Evolutionary conservation across 202 grass and related monocot genomes (phyloP).

Genomic region (Setaria viridis): DNA sequence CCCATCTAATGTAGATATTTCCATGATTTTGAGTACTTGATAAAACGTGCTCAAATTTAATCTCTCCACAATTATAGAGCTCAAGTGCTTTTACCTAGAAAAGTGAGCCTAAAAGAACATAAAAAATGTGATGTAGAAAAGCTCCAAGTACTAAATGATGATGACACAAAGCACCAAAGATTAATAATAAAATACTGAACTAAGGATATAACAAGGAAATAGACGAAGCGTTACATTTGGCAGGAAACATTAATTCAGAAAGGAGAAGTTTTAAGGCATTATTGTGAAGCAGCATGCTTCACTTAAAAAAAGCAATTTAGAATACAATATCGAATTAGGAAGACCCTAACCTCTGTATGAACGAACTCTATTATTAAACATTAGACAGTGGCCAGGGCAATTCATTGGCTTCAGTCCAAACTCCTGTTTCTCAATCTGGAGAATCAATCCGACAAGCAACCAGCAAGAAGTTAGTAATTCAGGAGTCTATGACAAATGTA

Average conservation of each 20-base stretch:
- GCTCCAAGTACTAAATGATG: too few relatives aligned
- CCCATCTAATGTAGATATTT: not conserved
- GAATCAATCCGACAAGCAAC: constrained; percentile 24
- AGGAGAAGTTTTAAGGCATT: not conserved
- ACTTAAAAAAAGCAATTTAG: constrained; percentile 2
- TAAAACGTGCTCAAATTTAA: not conserved
- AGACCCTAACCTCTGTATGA: constrained; percentile 90
- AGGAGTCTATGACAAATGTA: not conserved
- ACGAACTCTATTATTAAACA: constrained; percentile 93
- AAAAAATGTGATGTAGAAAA: constrained; percentile 6
- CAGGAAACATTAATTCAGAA: constrained; percentile 11
- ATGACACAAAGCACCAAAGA: constrained; percentile 28
- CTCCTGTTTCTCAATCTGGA: constrained; percentile 95
- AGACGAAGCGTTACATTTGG: not conserved
- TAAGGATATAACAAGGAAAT: constrained; percentile 13
- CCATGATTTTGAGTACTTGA: not conserved
- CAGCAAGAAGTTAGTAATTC: constrained; percentile 1
- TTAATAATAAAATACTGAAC: constrained; percentile 10
- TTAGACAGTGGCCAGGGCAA: constrained; percentile 98
- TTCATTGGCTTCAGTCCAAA: constrained; percentile 99
- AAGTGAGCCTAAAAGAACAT: not conserved
- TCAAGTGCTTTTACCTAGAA: constrained; percentile 4
- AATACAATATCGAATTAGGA: constrained; percentile 20
- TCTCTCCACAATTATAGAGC: too few relatives aligned
- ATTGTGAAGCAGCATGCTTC: not conserved